Conservation (phyloP, 2,329 filamentous ascomycete genomes). For the Aspergillus sp. region DNA sequence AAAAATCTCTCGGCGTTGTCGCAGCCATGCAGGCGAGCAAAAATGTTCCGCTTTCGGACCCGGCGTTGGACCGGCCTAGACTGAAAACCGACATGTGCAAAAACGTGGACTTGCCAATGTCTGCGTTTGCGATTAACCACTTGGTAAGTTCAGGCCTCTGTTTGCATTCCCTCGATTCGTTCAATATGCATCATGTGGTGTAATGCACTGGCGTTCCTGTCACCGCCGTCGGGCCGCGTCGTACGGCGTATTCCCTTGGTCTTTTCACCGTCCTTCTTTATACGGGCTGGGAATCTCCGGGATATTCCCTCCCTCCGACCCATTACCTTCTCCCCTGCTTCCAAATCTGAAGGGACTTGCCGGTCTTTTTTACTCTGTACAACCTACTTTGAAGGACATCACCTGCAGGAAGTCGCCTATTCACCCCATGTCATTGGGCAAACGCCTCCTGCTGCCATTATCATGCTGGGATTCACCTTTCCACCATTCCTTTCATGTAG, state of each 20-base stretch:
- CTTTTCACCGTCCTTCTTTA: neutral
- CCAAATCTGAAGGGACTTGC: neutral
- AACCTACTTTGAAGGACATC: too few species aligned
- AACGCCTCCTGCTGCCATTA: neutral
- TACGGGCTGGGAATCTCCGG: neutral
- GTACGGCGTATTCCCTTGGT: neutral
- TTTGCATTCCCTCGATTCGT: neutral
- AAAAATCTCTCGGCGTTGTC: neutral
- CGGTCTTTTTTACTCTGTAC: neutral
- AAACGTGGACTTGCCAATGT: conserved; percentile 28
- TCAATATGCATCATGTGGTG: neutral
- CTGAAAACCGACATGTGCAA: conserved; percentile 25
- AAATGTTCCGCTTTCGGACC: conserved; percentile 15
- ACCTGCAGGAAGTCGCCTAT: neutral
- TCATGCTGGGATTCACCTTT: neutral
- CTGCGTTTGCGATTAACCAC: conserved; percentile 25
- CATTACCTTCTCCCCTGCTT: neutral
- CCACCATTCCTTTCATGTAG: neutral
- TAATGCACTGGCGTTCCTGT: neutral
- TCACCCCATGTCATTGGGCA: neutral
- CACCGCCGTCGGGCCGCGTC: neutral
- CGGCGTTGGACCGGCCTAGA: conserved; percentile 23
- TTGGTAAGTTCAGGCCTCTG: conserved; percentile 22
- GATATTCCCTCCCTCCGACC: neutral
- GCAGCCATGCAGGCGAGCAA: conserved; percentile 8